Base-by-base conservation (phyloP, 305 asterid species). In the Fraxinus angustifolia region DNA sequence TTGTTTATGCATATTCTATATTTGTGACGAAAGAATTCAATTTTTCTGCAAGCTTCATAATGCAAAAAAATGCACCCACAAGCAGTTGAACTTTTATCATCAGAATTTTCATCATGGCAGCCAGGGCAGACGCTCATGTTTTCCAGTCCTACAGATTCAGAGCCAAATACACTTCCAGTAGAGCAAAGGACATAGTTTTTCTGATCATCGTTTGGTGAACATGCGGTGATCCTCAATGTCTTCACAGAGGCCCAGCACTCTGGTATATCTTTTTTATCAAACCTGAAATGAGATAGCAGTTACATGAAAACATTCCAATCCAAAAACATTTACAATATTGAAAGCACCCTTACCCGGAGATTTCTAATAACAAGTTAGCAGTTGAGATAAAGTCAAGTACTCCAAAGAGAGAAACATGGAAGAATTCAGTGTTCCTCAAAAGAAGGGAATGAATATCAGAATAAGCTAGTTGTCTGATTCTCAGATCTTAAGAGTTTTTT, bases 181-280 rank as follows among this genome's bases (percentile, higher is more conserved):
- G 87, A 89, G 88, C 90, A 91, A 71, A 96, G 89, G 40, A 90
- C 73, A 83, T 81, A 86, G 76, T 78, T 82, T 78, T 78, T 82
- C 78, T 81, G 83, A 78, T 83, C 90, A 83, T 83, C 82, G 78
- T 82, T 84, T 19, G 79, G 78, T 68, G 90, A 86, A 87, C 82
- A 76, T 83, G 91, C 85, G 36, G 86, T 87, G 81, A 94, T 81
- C 85, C 77, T 87, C 83, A 91, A 87, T 62, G 91, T 87, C 89
- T 89, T 89, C 77, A 82, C 83, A 34, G 91, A 90, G 79, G 87
- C 89, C 96, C 93, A 88, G 86, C 88, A 89, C 78, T 87, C 94
- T 0, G 88, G 86, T 75, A 83, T 79, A 83, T 89, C 93, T 76
- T 86, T 87, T 73, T 80, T 90, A 83, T 89, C 93, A 85, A 85